Conservation (phyloP, 805 yeast genomes). For the Barnettozyma vustinii region DNA sequence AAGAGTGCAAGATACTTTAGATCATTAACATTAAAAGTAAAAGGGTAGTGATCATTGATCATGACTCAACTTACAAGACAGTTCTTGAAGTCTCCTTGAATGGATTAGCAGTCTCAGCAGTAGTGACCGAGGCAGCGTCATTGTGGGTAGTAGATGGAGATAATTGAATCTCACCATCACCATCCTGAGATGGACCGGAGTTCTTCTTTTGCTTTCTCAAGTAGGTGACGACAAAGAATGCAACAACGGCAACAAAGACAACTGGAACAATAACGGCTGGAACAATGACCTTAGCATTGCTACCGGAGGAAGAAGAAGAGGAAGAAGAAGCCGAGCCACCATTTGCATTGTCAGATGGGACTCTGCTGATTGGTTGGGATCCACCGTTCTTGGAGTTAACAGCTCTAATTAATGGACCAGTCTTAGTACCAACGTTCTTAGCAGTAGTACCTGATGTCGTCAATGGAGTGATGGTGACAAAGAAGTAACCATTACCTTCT, state of each 20-base stretch:
- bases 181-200: background rate
- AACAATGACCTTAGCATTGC: slow-evolving; percentile 30
- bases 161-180: slow-evolving; percentile 19
- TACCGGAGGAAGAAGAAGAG: slow-evolving; percentile 14
- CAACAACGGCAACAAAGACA: slow-evolving; percentile 27
- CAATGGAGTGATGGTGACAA: slow-evolving; percentile 34
- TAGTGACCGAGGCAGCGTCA: slow-evolving; percentile 18
- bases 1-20: background rate
- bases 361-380: slow-evolving; percentile 27
- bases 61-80: slow-evolving; percentile 15
- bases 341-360: slow-evolving; percentile 35
- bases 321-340: slow-evolving; percentile 7
- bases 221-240: slow-evolving; percentile 28
- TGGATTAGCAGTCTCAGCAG: slow-evolving; percentile 24
- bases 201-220: slow-evolving; percentile 24
- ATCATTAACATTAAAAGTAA: background rate
- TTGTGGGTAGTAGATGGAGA: slow-evolving; percentile 21
- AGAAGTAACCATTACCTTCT: slow-evolving; percentile 31
- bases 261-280: slow-evolving; percentile 42
- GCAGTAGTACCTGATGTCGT: slow-evolving; percentile 31
- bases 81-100: slow-evolving; percentile 27
- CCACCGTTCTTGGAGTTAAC: slow-evolving; percentile 30
- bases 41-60: background rate
- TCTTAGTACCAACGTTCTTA: slow-evolving; percentile 31
- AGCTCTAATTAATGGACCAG: slow-evolving; percentile 37